Evolutionary conservation across 2,329 filamentous ascomycete species (phyloP).

Genomic region (Colletotrichum tanaceti): DNA sequence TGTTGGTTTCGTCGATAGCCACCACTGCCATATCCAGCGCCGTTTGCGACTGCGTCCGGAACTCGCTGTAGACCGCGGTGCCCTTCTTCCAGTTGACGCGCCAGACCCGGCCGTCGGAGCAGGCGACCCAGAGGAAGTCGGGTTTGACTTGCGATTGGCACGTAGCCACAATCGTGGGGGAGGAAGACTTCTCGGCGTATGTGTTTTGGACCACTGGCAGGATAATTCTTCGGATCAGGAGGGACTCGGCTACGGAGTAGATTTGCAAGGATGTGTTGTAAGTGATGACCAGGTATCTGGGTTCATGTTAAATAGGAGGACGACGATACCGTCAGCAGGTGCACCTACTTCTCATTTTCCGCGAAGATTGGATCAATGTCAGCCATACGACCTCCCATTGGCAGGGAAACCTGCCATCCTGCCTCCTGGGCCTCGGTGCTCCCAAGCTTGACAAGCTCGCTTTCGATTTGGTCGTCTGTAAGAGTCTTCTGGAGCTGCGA

Average conservation of each 20-base stretch:
- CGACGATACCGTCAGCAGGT: constrained; percentile 23
- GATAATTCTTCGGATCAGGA: constrained; percentile 79
- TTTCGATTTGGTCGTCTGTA: constrained; percentile 35
- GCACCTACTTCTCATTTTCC: constrained; percentile 68
- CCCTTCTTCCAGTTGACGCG: constrained; percentile 68
- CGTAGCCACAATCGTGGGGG: constrained; percentile 56
- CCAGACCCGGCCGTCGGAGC: constrained; percentile 68
- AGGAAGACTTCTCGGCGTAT: constrained; percentile 44
- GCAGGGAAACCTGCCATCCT: constrained; percentile 71
- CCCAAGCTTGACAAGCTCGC: constrained; percentile 29
- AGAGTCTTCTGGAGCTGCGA: constrained; percentile 35
- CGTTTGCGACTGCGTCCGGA: constrained; percentile 57
- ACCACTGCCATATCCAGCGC: constrained; percentile 60
- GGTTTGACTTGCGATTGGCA: constrained; percentile 53
- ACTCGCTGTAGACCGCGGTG: constrained; percentile 54
- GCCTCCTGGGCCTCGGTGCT: constrained; percentile 40
- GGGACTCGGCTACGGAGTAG: constrained; percentile 83
- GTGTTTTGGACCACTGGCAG: constrained; percentile 52
- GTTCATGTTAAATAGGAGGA: constrained; percentile 43
- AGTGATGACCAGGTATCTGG: constrained; percentile 78
- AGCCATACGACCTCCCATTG: constrained; percentile 73
- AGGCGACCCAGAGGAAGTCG: constrained; percentile 69
- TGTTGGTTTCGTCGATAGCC: constrained; percentile 50
- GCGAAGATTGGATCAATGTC: constrained; percentile 74
- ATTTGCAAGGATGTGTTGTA: constrained; percentile 82